Percentiles rank a stretch among this genome's conserved stretches.
Evolutionary conservation across 1,284 basidiomycete genomes (phyloP).

Genomic region (Sanghuangporus baumii): DNA sequence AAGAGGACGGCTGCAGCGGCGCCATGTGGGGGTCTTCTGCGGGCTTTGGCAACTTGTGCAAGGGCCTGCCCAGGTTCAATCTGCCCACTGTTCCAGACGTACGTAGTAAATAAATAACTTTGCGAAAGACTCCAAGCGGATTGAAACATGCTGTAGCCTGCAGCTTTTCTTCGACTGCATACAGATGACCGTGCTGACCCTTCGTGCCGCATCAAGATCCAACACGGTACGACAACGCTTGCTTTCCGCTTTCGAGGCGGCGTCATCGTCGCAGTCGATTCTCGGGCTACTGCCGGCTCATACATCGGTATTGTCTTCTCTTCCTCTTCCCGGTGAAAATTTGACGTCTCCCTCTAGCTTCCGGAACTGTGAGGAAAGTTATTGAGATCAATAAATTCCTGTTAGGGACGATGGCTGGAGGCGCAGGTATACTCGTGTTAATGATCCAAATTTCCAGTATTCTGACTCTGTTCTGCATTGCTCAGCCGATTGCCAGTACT

Average conservation of each 20-base stretch:
- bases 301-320: slow-evolving; percentile 73
- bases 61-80: slow-evolving; percentile 64
- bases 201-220: slow-evolving; percentile 93
- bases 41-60: slow-evolving; percentile 70
- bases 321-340: slow-evolving; percentile 1
- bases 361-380: slow-evolving; percentile 96
- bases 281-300: slow-evolving; percentile 93
- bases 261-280: slow-evolving; percentile 97
- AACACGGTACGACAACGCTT: slow-evolving; percentile 97
- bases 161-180: slow-evolving; percentile 82
- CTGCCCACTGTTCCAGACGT: slow-evolving; percentile 73
- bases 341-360: slow-evolving; percentile 47
- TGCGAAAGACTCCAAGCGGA: background rate
- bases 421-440: slow-evolving; percentile 64
- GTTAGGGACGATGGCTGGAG: slow-evolving; percentile 98
- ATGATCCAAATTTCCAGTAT: background rate
- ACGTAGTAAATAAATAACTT: slow-evolving; percentile 28
- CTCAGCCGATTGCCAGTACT: slow-evolving; percentile 87
- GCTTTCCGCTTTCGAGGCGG: slow-evolving; percentile 97
- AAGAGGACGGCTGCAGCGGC: slow-evolving; percentile 60
- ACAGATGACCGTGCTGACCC: slow-evolving; percentile 94
- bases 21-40: slow-evolving; percentile 75
- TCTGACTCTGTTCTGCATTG: slow-evolving; percentile 10
- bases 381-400: slow-evolving; percentile 99
- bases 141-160: slow-evolving; percentile 52